Evolutionary conservation across 768 basidiomycete species (phyloP), one percentile per base, ranked within the genome.

Genomic region (Neoboletus magnificus): DNA sequence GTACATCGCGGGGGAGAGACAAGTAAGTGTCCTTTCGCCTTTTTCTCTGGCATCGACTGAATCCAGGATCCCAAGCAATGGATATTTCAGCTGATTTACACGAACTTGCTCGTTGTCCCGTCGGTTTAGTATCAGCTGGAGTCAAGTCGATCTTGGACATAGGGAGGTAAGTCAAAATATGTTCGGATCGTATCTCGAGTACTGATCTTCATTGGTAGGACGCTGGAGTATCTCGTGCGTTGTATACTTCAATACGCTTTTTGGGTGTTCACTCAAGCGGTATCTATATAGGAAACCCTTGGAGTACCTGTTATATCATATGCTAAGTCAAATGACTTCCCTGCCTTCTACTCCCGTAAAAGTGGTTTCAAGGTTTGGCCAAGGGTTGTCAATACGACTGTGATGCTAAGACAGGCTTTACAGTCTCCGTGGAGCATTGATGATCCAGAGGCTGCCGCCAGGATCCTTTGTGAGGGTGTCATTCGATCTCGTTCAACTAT

Each of bases 141-240:
- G 86, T 91, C 20, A 99, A 98, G 70, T 92, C 90, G 0, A 98
- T 99, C 57, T 71, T 99, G 41, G 97, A 99, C 69, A 94, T 98
- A 56, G 89, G 89, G 55, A 81, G 82, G 89, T 84, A 52, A 52
- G 57, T 35, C 44, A 12, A 23, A 11, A 27, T 49, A 48, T 48
- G 18, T 37, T 45, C 3, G 16, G 9, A 10, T 60, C 23, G 16
- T 29, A 13, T 40, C 32, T 25, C 16, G 43, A 33, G n/a, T 46
- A 36, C 43, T 52, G 30, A 61, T 41, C 4, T 52, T 50, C 41
- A 20, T 52, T 49, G n/a, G 18, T 50, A 90, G 89, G 66, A 92
- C 90, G 15, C 74, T 92, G 23, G 90, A 92, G 69, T 90, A 89
- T 68, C 79, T 92, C 54, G 90, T 86, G 66, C 47, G 79, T 66